Evolutionary conservation across 2,329 filamentous ascomycete species (phyloP), one percentile per base, ranked within the genome.

Genomic region (Aureobasidium sp.): DNA sequence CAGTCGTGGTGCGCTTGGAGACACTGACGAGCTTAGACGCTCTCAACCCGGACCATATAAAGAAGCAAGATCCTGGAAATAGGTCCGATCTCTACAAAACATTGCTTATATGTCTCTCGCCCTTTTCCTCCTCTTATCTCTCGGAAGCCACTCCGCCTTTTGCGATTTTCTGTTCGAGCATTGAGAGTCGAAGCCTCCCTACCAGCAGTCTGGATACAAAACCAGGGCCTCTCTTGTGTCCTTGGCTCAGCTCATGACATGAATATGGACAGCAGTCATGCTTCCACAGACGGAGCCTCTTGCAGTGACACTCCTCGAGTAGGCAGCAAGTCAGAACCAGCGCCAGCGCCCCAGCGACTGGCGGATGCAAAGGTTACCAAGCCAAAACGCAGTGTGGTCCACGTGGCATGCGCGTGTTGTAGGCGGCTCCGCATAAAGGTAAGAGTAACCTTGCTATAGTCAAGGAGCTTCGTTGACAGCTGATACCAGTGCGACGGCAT

Each of bases 341-440:
- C 11, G 20, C 13, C n/a, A 25, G 23, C 40, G 38, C 36, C 40
- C 3, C 62, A 50, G 20, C 38, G 29, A 23, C n/a, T 51, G 13
- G 9, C 20, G 18, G 29, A 48, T 11, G 23, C 40, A 5, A 47
- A 36, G 31, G 43, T 47, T 43, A 50, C 36, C 25, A 51, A 56
- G 38, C 62, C 51, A 4, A 65, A 65, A 31, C 53, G 62, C 31
- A 58, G 27, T 15, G 62, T 65, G 6, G 62, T 65, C 16, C 62
- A 65, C 31, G 62, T 65, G 25, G 62, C 62, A 13, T 65, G 62
- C 40, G 42, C 48, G 33, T 53, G 36, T 25, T 65, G 62, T 20
- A 48, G 62, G 29, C 54, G 53, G 16, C 62, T 65, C 18, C 62
- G 62, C 7, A 65, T 65, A 42, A 65, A 65, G 62, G 62, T 50